phyloP scores from a whole-genome alignment of 2,329 filamentous ascomycete genomes.

The Drechmeria coniospora region DNA sequence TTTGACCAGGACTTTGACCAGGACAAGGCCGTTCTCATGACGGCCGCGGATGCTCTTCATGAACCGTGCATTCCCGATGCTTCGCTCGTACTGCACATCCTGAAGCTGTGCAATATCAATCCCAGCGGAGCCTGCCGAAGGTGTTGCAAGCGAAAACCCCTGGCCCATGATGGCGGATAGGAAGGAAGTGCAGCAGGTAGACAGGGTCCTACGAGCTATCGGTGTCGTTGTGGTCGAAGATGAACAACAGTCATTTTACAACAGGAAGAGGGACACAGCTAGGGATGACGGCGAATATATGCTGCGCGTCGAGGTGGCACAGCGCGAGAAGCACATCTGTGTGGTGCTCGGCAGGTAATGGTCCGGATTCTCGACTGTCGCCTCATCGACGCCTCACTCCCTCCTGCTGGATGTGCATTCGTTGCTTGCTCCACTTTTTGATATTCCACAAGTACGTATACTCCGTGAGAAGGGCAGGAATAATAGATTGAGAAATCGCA shows the following conservation, averaged over 20 bases:
- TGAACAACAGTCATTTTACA: neutral
- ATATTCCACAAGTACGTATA: too few relatives aligned
- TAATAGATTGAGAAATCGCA: too few relatives aligned
- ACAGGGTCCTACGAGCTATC: conserved; percentile 2
- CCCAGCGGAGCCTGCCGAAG: conserved; percentile 78
- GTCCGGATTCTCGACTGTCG: too few relatives aligned
- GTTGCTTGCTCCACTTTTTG: too few relatives aligned
- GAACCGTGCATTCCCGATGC: conserved; percentile 79
- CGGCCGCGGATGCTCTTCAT: conserved; percentile 92
- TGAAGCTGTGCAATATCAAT: conserved; percentile 88
- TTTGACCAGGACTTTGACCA: conserved; percentile 92
- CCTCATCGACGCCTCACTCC: too few relatives aligned
- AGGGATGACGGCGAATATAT: too few relatives aligned
- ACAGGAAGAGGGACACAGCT: too few relatives aligned
- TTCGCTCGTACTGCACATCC: conserved; percentile 83
- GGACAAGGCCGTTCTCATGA: conserved; percentile 77
- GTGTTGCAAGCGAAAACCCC: conserved; percentile 84
- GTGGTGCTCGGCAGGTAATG: too few relatives aligned
- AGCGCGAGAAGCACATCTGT: too few relatives aligned
- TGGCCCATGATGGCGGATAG: conserved; percentile 57
- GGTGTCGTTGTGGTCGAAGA: neutral
- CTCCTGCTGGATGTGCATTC: too few relatives aligned
- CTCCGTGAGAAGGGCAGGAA: too few relatives aligned
- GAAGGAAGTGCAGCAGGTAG: neutral
- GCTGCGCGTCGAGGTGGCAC: too few relatives aligned